phyloP scores from a whole-genome alignment of 768 basidiomycete species.

The Boletus vermiculosoides region DNA sequence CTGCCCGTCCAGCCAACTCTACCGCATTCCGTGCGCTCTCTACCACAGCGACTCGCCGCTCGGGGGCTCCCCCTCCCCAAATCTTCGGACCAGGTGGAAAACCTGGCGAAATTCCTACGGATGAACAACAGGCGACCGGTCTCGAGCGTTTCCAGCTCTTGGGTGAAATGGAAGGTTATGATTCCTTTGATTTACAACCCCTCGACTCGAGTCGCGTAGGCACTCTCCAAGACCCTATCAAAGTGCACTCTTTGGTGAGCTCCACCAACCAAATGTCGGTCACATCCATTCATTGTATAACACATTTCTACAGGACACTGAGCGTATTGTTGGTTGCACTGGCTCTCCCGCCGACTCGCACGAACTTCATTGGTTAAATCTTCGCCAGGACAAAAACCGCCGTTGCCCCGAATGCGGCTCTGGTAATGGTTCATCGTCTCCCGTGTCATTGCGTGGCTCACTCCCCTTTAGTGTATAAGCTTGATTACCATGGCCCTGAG shows the following conservation, averaged over 20 bases:
- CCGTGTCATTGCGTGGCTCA: slow-evolving; percentile 4
- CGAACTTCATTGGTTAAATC: slow-evolving; percentile 82
- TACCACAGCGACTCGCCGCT: slow-evolving; percentile 51
- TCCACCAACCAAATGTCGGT: background rate
- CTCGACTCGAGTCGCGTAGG: slow-evolving; percentile 84
- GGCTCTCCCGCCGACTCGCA: slow-evolving; percentile 95
- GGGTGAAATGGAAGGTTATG: slow-evolving; percentile 82
- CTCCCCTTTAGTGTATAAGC: slow-evolving; percentile 55
- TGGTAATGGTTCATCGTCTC: slow-evolving; percentile 49
- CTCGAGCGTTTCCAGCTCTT: slow-evolving; percentile 93
- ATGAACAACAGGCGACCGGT: slow-evolving; percentile 92
- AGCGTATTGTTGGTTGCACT: slow-evolving; percentile 91
- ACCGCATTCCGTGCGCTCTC: slow-evolving; percentile 56
- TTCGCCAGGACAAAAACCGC: slow-evolving; percentile 61
- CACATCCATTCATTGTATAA: background rate
- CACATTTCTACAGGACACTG: slow-evolving; percentile 54
- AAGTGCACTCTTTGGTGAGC: slow-evolving; percentile 83
- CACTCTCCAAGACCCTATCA: slow-evolving; percentile 82
- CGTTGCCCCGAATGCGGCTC: slow-evolving; percentile 95
- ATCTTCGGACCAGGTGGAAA: slow-evolving; percentile 73
- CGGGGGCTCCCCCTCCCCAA: slow-evolving; percentile 60
- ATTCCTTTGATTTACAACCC: slow-evolving; percentile 86
- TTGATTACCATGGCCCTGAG: slow-evolving; percentile 68
- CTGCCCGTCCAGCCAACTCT: slow-evolving; percentile 21
- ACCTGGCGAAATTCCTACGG: slow-evolving; percentile 74